Conservation (phyloP, 805 yeast species). For the Ogataea ganodermae region DNA sequence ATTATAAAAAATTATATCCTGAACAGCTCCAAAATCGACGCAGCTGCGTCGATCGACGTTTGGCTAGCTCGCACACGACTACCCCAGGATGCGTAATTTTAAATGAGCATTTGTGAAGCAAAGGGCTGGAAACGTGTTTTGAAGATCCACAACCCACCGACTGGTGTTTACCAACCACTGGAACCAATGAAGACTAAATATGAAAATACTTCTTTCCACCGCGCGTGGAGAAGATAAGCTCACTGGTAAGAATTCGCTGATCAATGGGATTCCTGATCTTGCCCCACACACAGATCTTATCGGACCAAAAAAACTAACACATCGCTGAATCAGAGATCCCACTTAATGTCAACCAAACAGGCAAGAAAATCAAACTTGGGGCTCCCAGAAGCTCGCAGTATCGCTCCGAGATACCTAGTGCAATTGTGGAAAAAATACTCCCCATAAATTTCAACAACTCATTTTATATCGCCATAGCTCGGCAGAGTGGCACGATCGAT, state of each 20-base stretch:
- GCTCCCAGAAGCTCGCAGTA: slow-evolving; percentile 7
- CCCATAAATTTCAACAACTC: slow-evolving; percentile 9
- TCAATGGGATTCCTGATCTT: not conserved
- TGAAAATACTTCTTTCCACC: slow-evolving; percentile 26
- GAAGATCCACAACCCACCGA: not conserved
- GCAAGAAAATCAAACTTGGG: slow-evolving; percentile 9
- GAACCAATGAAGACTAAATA: not conserved
- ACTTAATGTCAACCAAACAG: slow-evolving; percentile 7
- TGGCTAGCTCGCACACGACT: slow-evolving; percentile 1
- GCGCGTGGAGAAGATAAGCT: slow-evolving; percentile 23
- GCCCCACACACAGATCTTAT: slow-evolving; percentile 11
- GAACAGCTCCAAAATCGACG: not conserved
- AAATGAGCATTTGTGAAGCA: not conserved
- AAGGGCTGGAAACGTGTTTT: not conserved
- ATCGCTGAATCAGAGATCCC: slow-evolving; percentile 12
- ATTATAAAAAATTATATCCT: not conserved
- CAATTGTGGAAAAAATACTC: slow-evolving; percentile 21
- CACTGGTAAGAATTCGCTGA: slow-evolving; percentile 19
- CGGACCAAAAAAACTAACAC: slow-evolving; percentile 13
- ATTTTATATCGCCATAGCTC: slow-evolving; percentile 20
- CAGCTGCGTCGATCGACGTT: slow-evolving; percentile 7
- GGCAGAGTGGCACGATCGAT: slow-evolving; percentile 24
- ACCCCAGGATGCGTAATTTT: slow-evolving; percentile 3
- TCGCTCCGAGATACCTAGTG: slow-evolving; percentile 10
- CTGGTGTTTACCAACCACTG: not conserved